Conservation (phyloP, 202 grass and related monocot genomes). For the Brachypodium distachyon region DNA sequence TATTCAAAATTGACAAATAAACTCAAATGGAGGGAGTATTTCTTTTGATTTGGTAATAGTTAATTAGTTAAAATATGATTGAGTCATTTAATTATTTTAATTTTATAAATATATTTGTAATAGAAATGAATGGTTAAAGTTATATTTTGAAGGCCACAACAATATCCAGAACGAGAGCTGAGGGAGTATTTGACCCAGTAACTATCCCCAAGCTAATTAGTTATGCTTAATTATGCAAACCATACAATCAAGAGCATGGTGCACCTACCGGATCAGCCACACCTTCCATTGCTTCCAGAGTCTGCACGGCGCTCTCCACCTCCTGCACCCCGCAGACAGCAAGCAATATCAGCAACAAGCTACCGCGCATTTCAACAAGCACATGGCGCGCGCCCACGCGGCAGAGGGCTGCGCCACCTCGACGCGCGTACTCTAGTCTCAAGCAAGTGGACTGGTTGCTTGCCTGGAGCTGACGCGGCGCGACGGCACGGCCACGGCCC, state of each 20-base stretch:
- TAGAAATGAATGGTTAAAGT: too few species aligned
- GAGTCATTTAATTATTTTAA: background rate
- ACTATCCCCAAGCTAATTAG: background rate
- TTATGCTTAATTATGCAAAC: background rate
- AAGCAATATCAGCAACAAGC: background rate
- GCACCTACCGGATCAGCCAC: constrained; percentile 63
- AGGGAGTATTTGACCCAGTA: too few species aligned
- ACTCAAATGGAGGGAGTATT: background rate
- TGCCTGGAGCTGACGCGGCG: constrained; percentile 67
- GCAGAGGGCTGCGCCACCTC: background rate
- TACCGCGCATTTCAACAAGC: background rate
- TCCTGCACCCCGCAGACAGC: constrained; percentile 32
- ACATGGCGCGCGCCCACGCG: background rate
- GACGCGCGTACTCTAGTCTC: background rate
- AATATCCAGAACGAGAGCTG: too few species aligned
- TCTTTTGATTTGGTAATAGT: background rate
- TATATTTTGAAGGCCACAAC: too few species aligned
- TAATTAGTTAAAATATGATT: background rate
- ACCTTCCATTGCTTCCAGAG: constrained; percentile 54
- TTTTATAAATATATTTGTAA: too few species aligned
- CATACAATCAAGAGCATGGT: background rate
- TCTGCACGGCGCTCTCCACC: constrained; percentile 57
- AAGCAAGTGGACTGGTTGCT: background rate
- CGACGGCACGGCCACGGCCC: constrained; percentile 61
- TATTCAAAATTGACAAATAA: background rate